Conservation (phyloP, 1,284 basidiomycete species). For the Tylopilus sp. region DNA sequence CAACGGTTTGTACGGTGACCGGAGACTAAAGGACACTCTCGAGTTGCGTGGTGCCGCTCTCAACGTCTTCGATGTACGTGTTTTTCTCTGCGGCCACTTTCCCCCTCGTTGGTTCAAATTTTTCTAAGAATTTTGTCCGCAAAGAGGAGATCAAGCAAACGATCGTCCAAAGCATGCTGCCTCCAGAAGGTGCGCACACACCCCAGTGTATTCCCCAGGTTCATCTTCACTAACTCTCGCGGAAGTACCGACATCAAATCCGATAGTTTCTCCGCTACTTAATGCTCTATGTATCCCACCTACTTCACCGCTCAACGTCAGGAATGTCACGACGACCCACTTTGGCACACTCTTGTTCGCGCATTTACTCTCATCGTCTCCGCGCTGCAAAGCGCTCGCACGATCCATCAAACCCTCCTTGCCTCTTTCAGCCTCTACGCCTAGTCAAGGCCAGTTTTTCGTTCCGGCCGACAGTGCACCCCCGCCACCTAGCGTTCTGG, state of each 20-base stretch:
- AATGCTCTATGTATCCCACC: conserved; percentile 58
- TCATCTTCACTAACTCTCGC: conserved; percentile 4
- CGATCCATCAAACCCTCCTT: conserved; percentile 59
- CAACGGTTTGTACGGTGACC: conserved; percentile 57
- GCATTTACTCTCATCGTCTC: conserved; percentile 62
- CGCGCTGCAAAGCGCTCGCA: conserved; percentile 77
- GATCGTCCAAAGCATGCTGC: conserved; percentile 66
- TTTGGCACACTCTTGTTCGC: conserved; percentile 68
- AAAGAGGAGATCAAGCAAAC: conserved; percentile 64
- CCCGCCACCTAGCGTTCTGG: conserved; percentile 29
- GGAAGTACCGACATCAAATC: conserved; percentile 33
- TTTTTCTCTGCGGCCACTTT: background rate
- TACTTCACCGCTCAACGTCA: conserved; percentile 48
- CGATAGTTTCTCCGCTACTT: conserved; percentile 60
- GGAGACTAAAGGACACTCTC: conserved; percentile 55
- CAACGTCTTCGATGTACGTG: conserved; percentile 67
- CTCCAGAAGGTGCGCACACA: conserved; percentile 41
- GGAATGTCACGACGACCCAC: conserved; percentile 58
- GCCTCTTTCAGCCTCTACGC: conserved; percentile 28
- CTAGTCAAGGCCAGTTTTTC: conserved; percentile 53
- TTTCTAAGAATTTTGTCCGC: conserved; percentile 63
- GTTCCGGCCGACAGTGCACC: conserved; percentile 66
- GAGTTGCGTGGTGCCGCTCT: conserved; percentile 64
- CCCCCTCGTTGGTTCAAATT: background rate
- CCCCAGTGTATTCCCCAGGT: background rate